Base-by-base conservation (phyloP, 2,329 filamentous ascomycete species). In the Dissoconium aciculare region DNA sequence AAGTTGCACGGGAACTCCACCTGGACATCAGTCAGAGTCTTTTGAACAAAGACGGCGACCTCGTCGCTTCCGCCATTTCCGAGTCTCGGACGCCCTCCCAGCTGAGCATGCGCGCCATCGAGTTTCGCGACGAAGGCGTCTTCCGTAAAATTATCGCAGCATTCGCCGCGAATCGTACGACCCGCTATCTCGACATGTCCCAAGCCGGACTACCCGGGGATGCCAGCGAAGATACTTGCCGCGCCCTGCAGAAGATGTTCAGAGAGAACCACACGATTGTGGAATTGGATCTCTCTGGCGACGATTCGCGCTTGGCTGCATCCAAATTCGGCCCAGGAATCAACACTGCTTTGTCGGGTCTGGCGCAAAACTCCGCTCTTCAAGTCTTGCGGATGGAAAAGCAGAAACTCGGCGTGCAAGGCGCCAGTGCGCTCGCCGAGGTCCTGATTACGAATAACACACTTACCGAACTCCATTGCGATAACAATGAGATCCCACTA, bases 401-500 rank as follows among this genome's bases (percentile, higher is more conserved):
- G 47, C 76, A 81, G 54, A 74, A 71, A 39, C 63, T 81, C 5
- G 76, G 76, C 3, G 51, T 78, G 13, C 72, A 75, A 52, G 76
- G 76, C 17, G 75, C 76, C 3, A 78, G 69, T 45, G 77, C 74
- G 0, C 58, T 81, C 19, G 70, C 75, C 2, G 74, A 76, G 11
- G 74, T 81, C 11, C 56, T 81, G 19, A 71, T 75, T 44, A 63
- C 63, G 37, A 81, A 81, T 44, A 60, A 53, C 2, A 68, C 66
- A 1, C 55, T 82, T 4, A 62, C 66, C 15, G 71, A 80, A 47
- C 61, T 82, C 4, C 64, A 78, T 43, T 81, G 76, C 50, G 74
- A 77, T 38, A 72, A 77, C 50, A 82, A 82, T 45, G 71, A 73
- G 32, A 77, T 79, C 33, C 74, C 73, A 27, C 59, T 79, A n/a